A percentile compares a stretch with the other conserved stretches of the same genome.
These are phyloP conservation scores for Scheffersomyces quercinus DNA, from an alignment of 1,139 yeast genomes.

Conservation along the genomic window DNA sequence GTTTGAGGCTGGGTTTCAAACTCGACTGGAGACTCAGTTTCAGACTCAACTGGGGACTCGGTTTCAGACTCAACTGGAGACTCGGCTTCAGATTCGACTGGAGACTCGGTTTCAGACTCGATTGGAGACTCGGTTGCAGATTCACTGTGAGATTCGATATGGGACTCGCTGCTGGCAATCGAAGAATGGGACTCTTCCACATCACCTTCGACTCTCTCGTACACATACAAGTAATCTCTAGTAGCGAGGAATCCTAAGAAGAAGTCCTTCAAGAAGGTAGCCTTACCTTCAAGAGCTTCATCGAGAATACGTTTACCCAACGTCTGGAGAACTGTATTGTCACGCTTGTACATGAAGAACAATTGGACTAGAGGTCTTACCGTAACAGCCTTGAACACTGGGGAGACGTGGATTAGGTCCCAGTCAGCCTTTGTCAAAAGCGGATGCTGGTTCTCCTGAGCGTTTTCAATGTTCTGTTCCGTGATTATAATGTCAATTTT, in stretches of 20 bases:
- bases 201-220: constrained; percentile 23
- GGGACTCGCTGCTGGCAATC: too few species aligned
- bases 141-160: too few species aligned
- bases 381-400: constrained; percentile 24
- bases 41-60: too few species aligned
- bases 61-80: not conserved
- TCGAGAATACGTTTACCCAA: constrained; percentile 14
- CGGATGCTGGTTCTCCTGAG: constrained; percentile 4
- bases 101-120: too few species aligned
- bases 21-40: not conserved
- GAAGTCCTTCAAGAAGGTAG: constrained; percentile 15
- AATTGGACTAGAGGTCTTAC: constrained; percentile 18
- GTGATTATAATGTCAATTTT: constrained; percentile 63
- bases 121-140: too few species aligned
- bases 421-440: constrained; percentile 22
- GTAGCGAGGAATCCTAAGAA: constrained; percentile 24
- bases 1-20: too few species aligned
- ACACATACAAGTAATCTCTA: constrained; percentile 30
- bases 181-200: too few species aligned
- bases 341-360: constrained; percentile 9
- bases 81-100: not conserved
- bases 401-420: constrained; percentile 23
- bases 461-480: constrained; percentile 23
- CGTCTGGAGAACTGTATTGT: constrained; percentile 8
- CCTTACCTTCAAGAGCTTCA: constrained; percentile 20